Percentiles rank a stretch among this genome's conserved stretches.
phyloP scores from a whole-genome alignment of 371 early-diverging fungal species.

The Mortierella sp. region DNA sequence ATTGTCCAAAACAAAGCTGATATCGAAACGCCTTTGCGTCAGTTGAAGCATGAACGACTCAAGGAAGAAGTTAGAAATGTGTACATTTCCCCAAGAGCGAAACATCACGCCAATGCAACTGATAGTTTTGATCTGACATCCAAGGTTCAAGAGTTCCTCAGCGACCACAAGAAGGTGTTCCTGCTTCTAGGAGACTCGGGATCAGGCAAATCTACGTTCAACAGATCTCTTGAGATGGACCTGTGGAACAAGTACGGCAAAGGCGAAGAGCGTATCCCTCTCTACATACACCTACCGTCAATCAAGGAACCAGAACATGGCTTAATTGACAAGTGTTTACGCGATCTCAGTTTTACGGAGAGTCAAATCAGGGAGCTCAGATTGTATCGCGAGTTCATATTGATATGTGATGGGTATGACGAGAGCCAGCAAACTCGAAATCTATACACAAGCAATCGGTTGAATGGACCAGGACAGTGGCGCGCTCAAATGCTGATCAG shows the following conservation, averaged over 20 bases:
- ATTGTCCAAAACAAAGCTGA: background rate
- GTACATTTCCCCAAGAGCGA: background rate
- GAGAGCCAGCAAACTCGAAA: slow-evolving; percentile 1
- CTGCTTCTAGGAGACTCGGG: background rate
- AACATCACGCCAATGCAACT: background rate
- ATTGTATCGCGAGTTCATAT: background rate
- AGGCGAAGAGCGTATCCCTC: background rate
- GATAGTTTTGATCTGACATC: background rate
- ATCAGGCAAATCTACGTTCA: background rate
- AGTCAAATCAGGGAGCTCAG: background rate
- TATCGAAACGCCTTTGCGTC: background rate
- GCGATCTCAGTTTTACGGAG: background rate
- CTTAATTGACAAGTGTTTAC: background rate
- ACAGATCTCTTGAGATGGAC: background rate
- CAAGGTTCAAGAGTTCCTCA: background rate
- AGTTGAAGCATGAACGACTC: background rate
- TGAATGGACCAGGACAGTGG: background rate
- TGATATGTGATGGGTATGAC: background rate
- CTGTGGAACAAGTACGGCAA: background rate
- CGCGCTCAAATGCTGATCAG: background rate
- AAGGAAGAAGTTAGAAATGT: background rate
- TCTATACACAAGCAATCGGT: background rate
- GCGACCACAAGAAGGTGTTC: background rate
- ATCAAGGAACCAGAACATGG: background rate
- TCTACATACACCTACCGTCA: background rate